These are phyloP conservation scores for Mycena crocata DNA, from an alignment of 768 basidiomycete species.

Conservation along the genomic window DNA sequence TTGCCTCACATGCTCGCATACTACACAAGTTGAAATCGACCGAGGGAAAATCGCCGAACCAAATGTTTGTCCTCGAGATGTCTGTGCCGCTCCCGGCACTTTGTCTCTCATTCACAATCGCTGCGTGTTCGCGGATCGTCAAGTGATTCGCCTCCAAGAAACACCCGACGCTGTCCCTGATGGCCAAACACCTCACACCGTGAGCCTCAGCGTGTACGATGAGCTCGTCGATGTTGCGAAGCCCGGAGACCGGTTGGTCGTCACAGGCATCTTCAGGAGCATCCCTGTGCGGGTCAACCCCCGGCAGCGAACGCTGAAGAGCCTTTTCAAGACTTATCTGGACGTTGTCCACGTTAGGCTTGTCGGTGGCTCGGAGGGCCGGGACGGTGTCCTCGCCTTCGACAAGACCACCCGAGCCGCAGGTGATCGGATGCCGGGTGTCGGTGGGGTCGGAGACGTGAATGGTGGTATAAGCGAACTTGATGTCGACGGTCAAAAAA, in stretches of 20 bases:
- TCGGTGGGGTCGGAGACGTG: conserved; percentile 77
- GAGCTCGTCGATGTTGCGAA: conserved; percentile 97
- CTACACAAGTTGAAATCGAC: conserved; percentile 97
- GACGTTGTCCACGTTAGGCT: conserved; percentile 94
- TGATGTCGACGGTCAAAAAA: conserved; percentile 53
- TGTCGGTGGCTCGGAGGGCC: conserved; percentile 70
- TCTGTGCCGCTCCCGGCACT: conserved; percentile 87
- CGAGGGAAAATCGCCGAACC: conserved; percentile 98
- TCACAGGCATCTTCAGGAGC: conserved; percentile 95
- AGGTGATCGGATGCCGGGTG: conserved; percentile 75
- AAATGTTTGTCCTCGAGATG: conserved; percentile 89
- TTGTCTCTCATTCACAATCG: conserved; percentile 98
- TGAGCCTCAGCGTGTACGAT: conserved; percentile 97
- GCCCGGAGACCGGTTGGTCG: conserved; percentile 91
- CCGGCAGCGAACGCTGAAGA: conserved; percentile 90
- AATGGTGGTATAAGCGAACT: conserved; percentile 74
- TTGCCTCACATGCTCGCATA: conserved; percentile 94
- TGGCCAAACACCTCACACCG: conserved; percentile 98
- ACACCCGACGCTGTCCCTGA: conserved; percentile 98
- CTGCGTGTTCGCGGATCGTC: conserved; percentile 95
- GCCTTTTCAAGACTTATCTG: conserved; percentile 96
- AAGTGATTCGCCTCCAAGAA: conserved; percentile 95
- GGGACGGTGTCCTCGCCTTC: conserved; percentile 70
- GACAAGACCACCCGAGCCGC: conserved; percentile 83
- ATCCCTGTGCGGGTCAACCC: conserved; percentile 97